A percentile compares a stretch with the other conserved stretches of the same genome.
These are phyloP conservation scores for Phaeosphaeriaceae sp. DNA, from an alignment of 2,329 filamentous ascomycete genomes.

Conservation along the genomic window DNA sequence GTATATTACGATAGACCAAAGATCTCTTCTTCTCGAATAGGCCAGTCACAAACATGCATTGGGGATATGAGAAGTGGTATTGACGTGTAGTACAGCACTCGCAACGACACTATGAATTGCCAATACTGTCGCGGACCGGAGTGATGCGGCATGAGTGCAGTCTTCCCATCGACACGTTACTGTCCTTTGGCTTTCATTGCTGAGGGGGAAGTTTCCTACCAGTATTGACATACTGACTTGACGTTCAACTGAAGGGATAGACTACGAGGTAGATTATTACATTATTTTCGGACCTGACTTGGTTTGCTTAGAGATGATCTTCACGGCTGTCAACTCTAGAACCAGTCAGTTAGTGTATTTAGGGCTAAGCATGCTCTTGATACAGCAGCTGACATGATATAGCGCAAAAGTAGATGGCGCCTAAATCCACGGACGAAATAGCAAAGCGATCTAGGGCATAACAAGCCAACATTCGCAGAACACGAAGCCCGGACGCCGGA, in stretches of 20 bases:
- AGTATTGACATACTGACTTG: no score
- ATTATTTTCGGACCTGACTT: neutral
- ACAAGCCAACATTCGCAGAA: neutral
- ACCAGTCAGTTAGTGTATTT: neutral
- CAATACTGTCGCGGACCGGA: no score
- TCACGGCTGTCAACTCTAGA: neutral
- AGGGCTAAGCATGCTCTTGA: neutral
- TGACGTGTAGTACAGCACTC: no score
- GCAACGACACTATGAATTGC: no score
- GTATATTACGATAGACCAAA: neutral
- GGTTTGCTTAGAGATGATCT: neutral
- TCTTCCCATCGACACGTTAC: no score
- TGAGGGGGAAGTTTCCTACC: no score
- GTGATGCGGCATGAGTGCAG: no score
- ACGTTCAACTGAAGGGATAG: neutral
- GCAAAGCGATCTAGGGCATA: neutral
- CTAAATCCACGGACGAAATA: neutral
- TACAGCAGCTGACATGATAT: neutral
- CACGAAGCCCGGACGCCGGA: slow-evolving; percentile 5
- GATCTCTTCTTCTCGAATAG: neutral
- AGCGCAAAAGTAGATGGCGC: neutral
- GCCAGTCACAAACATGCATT: no score
- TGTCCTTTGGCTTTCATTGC: no score
- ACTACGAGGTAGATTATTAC: neutral
- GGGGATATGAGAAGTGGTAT: no score